phyloP scores from a whole-genome alignment of 2,329 filamentous ascomycete genomes.

The Raffaelea ambrosiae region DNA sequence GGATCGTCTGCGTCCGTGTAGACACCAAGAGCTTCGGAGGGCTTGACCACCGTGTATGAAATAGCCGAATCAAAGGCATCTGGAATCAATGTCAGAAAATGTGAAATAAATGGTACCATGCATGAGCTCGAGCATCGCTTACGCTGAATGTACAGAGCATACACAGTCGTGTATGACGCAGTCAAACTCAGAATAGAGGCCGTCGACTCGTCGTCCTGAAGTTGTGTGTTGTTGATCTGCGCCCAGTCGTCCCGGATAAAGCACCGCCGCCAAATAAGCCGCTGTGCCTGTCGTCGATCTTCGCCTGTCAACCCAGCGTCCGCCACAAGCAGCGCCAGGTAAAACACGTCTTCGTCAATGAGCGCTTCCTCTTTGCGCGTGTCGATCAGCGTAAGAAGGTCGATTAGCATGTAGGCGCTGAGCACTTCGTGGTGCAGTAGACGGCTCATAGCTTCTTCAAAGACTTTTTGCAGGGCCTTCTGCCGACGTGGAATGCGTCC shows the following conservation, averaged over 20 bases:
- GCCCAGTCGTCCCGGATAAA: constrained; percentile 81
- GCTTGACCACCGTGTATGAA: constrained; percentile 37
- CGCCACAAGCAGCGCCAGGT: constrained; percentile 58
- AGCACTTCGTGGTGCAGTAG: constrained; percentile 67
- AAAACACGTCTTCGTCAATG: constrained; percentile 61
- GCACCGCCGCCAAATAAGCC: constrained; percentile 77
- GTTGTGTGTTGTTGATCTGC: constrained; percentile 65
- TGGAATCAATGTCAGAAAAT: constrained; percentile 8
- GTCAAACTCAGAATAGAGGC: constrained; percentile 55
- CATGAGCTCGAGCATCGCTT: too few relatives aligned
- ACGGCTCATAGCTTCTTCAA: constrained; percentile 61
- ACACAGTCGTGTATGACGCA: constrained; percentile 58
- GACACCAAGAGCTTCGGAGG: constrained; percentile 48
- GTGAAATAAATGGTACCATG: too few relatives aligned
- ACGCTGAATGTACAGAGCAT: constrained; percentile 57
- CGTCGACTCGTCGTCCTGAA: constrained; percentile 63
- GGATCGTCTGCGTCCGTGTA: constrained; percentile 54
- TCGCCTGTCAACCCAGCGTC: constrained; percentile 46
- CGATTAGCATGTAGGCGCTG: constrained; percentile 55
- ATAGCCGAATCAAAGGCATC: constrained; percentile 13
- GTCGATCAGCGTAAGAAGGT: constrained; percentile 67
- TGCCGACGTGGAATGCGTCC: constrained; percentile 47
- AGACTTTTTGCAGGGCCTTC: constrained; percentile 59
- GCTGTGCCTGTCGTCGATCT: constrained; percentile 49
- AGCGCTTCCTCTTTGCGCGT: constrained; percentile 36